Percentiles rank a stretch among this genome's conserved stretches.
phyloP scores from a whole-genome alignment of 1,139 yeast genomes.

The Suhomyces chickasaworum region DNA sequence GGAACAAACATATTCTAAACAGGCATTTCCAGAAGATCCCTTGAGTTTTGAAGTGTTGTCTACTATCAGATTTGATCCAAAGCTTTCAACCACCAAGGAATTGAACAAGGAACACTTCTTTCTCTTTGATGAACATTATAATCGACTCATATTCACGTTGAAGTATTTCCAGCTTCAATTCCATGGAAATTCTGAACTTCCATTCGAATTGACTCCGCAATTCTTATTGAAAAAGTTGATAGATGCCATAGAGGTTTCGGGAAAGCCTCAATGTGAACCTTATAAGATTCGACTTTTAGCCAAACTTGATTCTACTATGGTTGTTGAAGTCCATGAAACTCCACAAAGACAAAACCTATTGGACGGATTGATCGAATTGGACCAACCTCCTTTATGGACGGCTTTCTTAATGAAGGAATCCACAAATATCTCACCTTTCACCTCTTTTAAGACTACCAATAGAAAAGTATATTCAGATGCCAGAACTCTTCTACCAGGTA shows the following conservation, averaged over 20 bases:
- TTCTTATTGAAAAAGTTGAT: slow-evolving; percentile 48
- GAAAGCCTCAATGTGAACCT: slow-evolving; percentile 35
- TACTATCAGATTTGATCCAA: slow-evolving; percentile 75
- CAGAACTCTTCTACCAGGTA: slow-evolving; percentile 51
- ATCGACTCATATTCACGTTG: slow-evolving; percentile 57
- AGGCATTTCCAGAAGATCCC: slow-evolving; percentile 23
- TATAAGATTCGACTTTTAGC: slow-evolving; percentile 64
- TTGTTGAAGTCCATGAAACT: slow-evolving; percentile 52
- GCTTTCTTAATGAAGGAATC: slow-evolving; percentile 62
- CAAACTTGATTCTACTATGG: slow-evolving; percentile 48
- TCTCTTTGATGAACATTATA: slow-evolving; percentile 63
- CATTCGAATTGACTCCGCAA: slow-evolving; percentile 42
- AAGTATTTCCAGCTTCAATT: slow-evolving; percentile 48
- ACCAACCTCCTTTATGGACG: slow-evolving; percentile 39
- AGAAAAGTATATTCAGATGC: slow-evolving; percentile 67
- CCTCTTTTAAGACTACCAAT: slow-evolving; percentile 85
- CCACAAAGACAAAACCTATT: slow-evolving; percentile 40
- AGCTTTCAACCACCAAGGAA: slow-evolving; percentile 28
- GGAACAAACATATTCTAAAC: slow-evolving; percentile 21
- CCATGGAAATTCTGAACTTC: slow-evolving; percentile 14
- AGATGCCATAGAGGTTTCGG: slow-evolving; percentile 36
- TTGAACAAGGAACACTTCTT: slow-evolving; percentile 49
- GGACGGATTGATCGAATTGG: slow-evolving; percentile 33
- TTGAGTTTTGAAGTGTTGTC: slow-evolving; percentile 58
- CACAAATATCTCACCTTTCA: slow-evolving; percentile 67